Conservation (phyloP, 2,329 filamentous ascomycete species). For the Colletotrichum spaethianum region DNA sequence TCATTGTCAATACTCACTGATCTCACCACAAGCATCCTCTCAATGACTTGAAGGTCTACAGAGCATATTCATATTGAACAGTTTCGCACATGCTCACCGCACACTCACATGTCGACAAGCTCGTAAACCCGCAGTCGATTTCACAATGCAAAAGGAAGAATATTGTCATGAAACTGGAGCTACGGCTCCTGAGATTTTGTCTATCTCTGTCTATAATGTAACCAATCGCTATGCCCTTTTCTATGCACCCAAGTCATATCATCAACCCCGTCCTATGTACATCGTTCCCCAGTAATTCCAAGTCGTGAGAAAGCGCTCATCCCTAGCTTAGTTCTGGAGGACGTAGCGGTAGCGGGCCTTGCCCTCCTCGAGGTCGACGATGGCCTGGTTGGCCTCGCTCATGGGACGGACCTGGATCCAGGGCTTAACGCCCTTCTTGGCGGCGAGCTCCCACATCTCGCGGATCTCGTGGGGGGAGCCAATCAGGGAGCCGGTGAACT, state of each 20-base stretch:
- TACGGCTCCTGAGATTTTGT: slow-evolving; percentile 10
- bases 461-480: slow-evolving; percentile 69
- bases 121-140: neutral
- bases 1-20: neutral
- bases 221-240: slow-evolving; percentile 35
- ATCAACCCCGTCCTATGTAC: slow-evolving; percentile 35
- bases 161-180: slow-evolving; percentile 2
- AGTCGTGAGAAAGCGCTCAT: neutral
- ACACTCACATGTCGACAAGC: too few relatives aligned
- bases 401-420: slow-evolving; percentile 70
- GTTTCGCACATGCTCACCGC: neutral
- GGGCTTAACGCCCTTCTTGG: slow-evolving; percentile 68
- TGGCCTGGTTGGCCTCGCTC: slow-evolving; percentile 67
- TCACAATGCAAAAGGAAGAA: neutral
- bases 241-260: slow-evolving; percentile 33
- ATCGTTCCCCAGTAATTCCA: neutral
- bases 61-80: neutral
- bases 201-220: slow-evolving; percentile 34
- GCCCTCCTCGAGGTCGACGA: slow-evolving; percentile 69
- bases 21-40: neutral
- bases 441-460: slow-evolving; percentile 72
- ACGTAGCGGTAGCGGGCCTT: slow-evolving; percentile 65
- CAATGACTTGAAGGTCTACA: neutral
- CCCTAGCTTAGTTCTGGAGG: slow-evolving; percentile 55
- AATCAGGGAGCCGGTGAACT: slow-evolving; percentile 62